Base-by-base conservation (phyloP, 495 filamentous ascomycete species). In the Penicillium pancosmium region DNA sequence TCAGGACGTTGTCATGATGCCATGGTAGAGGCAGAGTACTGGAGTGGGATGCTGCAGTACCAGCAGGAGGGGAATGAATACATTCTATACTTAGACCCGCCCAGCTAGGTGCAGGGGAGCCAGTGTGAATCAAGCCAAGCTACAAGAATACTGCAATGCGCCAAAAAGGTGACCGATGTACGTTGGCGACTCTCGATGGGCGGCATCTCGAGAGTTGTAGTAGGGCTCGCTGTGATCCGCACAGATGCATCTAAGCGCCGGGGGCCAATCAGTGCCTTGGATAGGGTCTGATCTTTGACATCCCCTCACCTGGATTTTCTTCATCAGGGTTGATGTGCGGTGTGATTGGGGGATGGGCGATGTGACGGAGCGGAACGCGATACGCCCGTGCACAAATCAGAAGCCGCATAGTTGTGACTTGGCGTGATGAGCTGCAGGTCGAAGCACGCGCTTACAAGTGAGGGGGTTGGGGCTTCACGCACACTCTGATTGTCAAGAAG, bases 371-470 rank as follows among this genome's bases (percentile, higher is more conserved):
- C 61, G 68, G 66, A 66, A 61, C 59, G 55, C 40, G 6, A 49
- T 57, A 63, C 47, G n/a, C 46, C 23, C 34, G 40, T 50, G 50
- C 15, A 53, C 68, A 50, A 68, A 68, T 70, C 68, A 70, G 43
- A 46, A 40, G n/a, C 33, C 52, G 34, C 15, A 16, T 34, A 35
- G 54, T 18, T 19, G 12, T 16, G 23, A 6, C 62, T 70, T 65
- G 65, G 68, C 61, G 68, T 70, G 68, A 70, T 55, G 58, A 66
- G 59, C 43, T 70, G 68, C 68, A 70, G 57, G 43, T 55, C n/a
- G 57, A 54, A 27, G 67, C 61, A 67, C 64, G 38, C 67, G 56
- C 47, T 56, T 40, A 27, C 57, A 54, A 54, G 56, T 54, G 15
- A n/a, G 11, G 52, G 41, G 52, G 52, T 44, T 55, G 52, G 50